These are phyloP conservation scores for Sclerotinia spermophila DNA, from an alignment of 2,329 filamentous ascomycete species.

Conservation along the genomic window DNA sequence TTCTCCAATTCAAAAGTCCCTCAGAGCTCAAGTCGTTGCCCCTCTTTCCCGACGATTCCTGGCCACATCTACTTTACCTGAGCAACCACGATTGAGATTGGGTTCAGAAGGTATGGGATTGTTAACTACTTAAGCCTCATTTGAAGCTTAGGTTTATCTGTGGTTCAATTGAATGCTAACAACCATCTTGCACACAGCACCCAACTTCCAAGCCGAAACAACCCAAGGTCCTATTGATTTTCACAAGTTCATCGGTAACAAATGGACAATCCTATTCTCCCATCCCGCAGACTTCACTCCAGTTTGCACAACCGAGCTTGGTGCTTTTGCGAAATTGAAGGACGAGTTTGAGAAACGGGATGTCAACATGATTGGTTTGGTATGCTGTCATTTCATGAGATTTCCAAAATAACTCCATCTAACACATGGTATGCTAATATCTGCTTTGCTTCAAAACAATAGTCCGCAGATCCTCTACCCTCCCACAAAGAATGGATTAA, in stretches of 20 bases:
- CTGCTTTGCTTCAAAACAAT: neutral
- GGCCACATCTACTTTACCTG: slow-evolving; percentile 14
- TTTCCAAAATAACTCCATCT: slow-evolving; percentile 39
- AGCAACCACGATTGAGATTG: slow-evolving; percentile 23
- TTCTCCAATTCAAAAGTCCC: neutral
- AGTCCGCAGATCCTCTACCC: slow-evolving; percentile 72
- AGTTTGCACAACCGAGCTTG: slow-evolving; percentile 89
- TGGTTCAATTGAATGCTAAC: neutral
- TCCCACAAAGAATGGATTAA: slow-evolving; percentile 83
- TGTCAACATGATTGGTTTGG: slow-evolving; percentile 81
- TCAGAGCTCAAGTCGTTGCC: neutral
- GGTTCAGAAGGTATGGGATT: slow-evolving; percentile 20
- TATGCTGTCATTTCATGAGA: neutral
- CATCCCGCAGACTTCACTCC: slow-evolving; percentile 87
- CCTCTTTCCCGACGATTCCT: slow-evolving; percentile 23
- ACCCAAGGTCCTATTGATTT: slow-evolving; percentile 73
- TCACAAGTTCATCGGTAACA: slow-evolving; percentile 71
- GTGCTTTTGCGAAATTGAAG: slow-evolving; percentile 70
- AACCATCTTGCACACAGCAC: slow-evolving; percentile 44
- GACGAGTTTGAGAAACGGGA: slow-evolving; percentile 74
- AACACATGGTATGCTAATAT: neutral
- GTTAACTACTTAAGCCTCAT: neutral
- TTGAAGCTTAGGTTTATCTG: neutral
- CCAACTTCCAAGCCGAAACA: slow-evolving; percentile 77
- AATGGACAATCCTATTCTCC: slow-evolving; percentile 75